phyloP scores from a whole-genome alignment of 1,139 yeast genomes.

The Nakaseomyces delphensis region DNA sequence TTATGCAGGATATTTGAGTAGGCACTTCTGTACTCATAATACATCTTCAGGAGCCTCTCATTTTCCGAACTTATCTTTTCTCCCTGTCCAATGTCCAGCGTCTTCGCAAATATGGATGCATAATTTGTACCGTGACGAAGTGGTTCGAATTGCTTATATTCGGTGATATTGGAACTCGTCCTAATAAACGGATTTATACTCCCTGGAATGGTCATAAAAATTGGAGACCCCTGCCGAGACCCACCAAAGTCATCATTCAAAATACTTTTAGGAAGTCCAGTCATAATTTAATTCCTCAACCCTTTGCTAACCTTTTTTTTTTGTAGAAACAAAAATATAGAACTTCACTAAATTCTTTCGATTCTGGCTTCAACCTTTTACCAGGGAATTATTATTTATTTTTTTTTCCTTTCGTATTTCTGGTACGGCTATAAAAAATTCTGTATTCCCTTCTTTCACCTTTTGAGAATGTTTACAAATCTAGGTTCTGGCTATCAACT shows the following conservation, averaged over 20 bases:
- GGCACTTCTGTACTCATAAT: slow-evolving; percentile 14
- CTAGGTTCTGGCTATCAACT: too few relatives aligned
- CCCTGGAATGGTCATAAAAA: neutral
- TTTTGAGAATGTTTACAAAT: too few relatives aligned
- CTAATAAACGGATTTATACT: neutral
- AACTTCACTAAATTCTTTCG: too few relatives aligned
- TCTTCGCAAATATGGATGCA: slow-evolving; percentile 10
- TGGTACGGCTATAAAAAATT: too few relatives aligned
- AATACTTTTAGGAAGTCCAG: neutral
- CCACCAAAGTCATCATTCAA: neutral
- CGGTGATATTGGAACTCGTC: neutral
- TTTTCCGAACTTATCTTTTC: slow-evolving; percentile 14
- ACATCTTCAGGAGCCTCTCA: slow-evolving; percentile 16
- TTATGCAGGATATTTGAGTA: neutral
- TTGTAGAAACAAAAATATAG: too few relatives aligned
- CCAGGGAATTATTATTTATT: too few relatives aligned
- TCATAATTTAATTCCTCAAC: neutral
- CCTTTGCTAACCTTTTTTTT: too few relatives aligned
- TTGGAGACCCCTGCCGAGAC: neutral
- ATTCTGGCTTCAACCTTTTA: too few relatives aligned
- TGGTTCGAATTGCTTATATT: slow-evolving; percentile 3
- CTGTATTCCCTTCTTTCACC: too few relatives aligned
- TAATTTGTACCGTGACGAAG: slow-evolving; percentile 11
- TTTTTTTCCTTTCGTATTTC: too few relatives aligned
- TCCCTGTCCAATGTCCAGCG: slow-evolving; percentile 11